Conservation (phyloP, 2,329 filamentous ascomycete species). For the Fusarium sp. region DNA sequence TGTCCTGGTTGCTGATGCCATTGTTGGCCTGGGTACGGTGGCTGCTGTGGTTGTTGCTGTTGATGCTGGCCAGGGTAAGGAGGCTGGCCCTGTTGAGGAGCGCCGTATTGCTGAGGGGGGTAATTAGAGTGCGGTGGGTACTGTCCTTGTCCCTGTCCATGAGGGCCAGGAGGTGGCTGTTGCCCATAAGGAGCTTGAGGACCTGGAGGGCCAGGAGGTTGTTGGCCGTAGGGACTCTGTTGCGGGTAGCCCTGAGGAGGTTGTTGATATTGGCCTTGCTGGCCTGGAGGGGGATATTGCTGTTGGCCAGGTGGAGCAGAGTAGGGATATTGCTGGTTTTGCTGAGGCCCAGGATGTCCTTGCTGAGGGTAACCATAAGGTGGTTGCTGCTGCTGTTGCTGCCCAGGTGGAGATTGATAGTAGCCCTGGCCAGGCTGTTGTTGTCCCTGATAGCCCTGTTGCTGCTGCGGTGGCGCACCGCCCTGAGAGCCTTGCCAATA, state of each 20-base stretch:
- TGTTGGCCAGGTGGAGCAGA: conserved; percentile 20
- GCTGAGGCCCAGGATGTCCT: conserved; percentile 10
- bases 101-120: conserved; percentile 33
- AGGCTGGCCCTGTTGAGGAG: conserved; percentile 29
- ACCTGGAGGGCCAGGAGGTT: conserved; percentile 34
- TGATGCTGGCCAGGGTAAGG: conserved; percentile 20
- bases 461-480: conserved; percentile 11
- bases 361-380: conserved; percentile 28
- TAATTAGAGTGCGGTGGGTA: conserved; percentile 25
- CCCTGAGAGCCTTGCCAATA: conserved; percentile 37
- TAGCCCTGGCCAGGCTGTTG: conserved; percentile 24
- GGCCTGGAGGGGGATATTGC: conserved; percentile 6
- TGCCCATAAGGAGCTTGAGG: conserved; percentile 22
- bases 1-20: conserved; percentile 42
- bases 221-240: conserved; percentile 30
- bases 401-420: conserved; percentile 31
- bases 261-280: conserved; percentile 17
- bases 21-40: conserved; percentile 32
- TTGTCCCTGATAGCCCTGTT: conserved; percentile 28
- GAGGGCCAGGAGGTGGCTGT: conserved; percentile 26
- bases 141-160: conserved; percentile 34
- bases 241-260: conserved; percentile 16
- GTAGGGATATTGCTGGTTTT: conserved; percentile 27
- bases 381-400: conserved; percentile 32
- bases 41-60: conserved; percentile 11